Conservation (phyloP, 192 early-diverging fungal species). For the Martensiomyces pterosporus region DNA sequence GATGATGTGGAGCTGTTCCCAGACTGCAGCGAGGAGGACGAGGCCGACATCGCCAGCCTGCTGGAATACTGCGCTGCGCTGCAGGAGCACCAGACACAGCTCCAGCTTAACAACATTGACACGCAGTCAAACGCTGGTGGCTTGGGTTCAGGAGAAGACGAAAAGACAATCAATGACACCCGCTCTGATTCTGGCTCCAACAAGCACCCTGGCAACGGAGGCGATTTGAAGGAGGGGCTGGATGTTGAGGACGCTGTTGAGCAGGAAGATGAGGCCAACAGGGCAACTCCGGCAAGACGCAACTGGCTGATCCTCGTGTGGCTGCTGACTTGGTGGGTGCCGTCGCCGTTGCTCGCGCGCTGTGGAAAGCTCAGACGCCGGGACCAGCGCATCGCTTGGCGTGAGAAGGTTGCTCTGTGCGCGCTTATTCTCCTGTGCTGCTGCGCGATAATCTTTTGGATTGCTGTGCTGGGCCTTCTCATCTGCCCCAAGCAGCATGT, state of each 20-base stretch:
- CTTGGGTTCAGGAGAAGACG: constrained; percentile 31
- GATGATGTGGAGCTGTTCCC: constrained; percentile 42
- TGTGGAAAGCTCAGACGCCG: constrained; percentile 72
- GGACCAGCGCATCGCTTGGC: constrained; percentile 89
- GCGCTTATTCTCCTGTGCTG: constrained; percentile 74
- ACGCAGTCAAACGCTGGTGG: constrained; percentile 8
- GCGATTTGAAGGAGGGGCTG: constrained; percentile 40
- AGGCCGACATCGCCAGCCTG: constrained; percentile 40
- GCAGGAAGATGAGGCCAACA: constrained; percentile 50
- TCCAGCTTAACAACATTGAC: constrained; percentile 12
- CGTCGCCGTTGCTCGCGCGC: constrained; percentile 61
- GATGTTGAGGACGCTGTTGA: constrained; percentile 51
- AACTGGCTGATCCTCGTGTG: constrained; percentile 86
- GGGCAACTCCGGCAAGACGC: constrained; percentile 30
- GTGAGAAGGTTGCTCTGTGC: constrained; percentile 93
- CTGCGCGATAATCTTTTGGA: constrained; percentile 77
- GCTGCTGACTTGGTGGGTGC: constrained; percentile 70
- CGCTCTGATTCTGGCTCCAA: no score
- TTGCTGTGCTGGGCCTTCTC: constrained; percentile 66
- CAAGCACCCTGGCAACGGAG: constrained; percentile 23
- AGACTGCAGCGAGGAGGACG: constrained; percentile 28
- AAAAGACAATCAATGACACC: constrained; percentile 39
- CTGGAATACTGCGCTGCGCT: constrained; percentile 42
- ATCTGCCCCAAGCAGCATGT: constrained; percentile 72
- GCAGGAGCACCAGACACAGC: constrained; percentile 38